Evolutionary conservation across 495 filamentous ascomycete species (phyloP), one percentile per base, ranked within the genome.

Genomic region (Talaromyces nanjingensis): DNA sequence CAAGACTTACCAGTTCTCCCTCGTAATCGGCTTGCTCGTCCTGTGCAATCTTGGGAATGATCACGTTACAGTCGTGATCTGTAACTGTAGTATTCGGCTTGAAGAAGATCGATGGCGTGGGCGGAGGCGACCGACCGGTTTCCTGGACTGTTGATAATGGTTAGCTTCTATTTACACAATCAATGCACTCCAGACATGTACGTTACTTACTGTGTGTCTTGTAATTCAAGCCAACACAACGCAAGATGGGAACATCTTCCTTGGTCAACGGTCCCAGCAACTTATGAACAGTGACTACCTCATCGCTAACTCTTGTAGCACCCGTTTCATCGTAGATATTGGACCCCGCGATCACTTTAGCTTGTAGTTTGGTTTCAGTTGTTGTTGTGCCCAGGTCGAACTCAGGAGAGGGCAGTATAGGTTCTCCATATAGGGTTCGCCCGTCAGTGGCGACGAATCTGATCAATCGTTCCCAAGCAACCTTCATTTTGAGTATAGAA

Each of bases 21-120:
- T 84, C 81, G 65, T 84, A 84, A 60, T 84, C 81, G 3, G 74
- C 76, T 63, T 79, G 76, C 14, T 74, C 69, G 59, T 81, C 72
- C 67, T 84, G 81, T 1, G 73, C 77, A 25, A 84, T 76, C 57
- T 75, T 75, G 0, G 82, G 81, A 63, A 84, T 79, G 1, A 70
- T 57, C 0, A 82, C 73, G 18, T 76, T 65, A 4, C 63, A 65
- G 6, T 69, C 68, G 54, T 80, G 79, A 64, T 78, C 80, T 24
- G 70, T 62, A 12, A 83, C 65, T 31, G 72, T 73, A 1, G 80
- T 79, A 54, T 64, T 64, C 6, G 82, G 77, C 63, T 84, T 84
- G 69, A 80, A 76, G 71, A 83, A 84, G 11, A 83, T 74, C 31
- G 73, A 78, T 24, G 82, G 82, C 65, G 70, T 79, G 12, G 74